Evolutionary conservation across 1,284 basidiomycete genomes (phyloP).

Genomic region (Papiliotrema laurentii): DNA sequence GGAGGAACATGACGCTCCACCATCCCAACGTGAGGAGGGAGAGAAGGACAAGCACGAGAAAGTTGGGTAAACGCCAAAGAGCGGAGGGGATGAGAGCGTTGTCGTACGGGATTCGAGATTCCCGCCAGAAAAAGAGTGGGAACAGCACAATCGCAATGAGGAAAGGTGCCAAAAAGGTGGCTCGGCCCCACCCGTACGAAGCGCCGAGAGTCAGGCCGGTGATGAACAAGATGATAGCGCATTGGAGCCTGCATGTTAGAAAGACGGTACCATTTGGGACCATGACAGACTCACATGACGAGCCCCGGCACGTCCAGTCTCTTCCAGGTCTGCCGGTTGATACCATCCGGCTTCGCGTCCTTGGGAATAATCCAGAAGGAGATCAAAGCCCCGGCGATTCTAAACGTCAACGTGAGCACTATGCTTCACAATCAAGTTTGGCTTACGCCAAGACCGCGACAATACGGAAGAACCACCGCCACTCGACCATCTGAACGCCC

Average conservation of each 20-base stretch:
- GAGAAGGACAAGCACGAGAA: constrained; percentile 18
- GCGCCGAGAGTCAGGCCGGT: constrained; percentile 18
- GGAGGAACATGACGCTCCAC: not conserved
- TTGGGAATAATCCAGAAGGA: not conserved
- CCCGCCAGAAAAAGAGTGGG: constrained; percentile 25
- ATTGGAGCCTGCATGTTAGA: constrained; percentile 11
- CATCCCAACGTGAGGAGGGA: constrained; percentile 13
- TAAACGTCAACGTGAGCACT: not conserved
- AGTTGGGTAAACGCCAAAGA: constrained; percentile 29
- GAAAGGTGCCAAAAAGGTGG: constrained; percentile 15
- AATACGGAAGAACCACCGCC: constrained; percentile 35
- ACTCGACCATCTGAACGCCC: constrained; percentile 23
- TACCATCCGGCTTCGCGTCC: not conserved
- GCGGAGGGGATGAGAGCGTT: constrained; percentile 30
- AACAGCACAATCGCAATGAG: constrained; percentile 7
- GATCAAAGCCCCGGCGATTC: not conserved
- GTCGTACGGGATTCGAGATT: constrained; percentile 18
- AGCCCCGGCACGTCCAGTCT: not conserved
- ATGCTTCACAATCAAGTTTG: not conserved
- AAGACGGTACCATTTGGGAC: not conserved
- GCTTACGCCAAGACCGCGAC: constrained; percentile 23
- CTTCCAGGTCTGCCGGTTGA: not conserved
- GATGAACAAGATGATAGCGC: constrained; percentile 11
- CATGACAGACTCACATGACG: not conserved
- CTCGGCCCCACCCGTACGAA: constrained; percentile 12